Base-by-base conservation (phyloP, 78 protist species). In the Emiliania huxleyi region DNA sequence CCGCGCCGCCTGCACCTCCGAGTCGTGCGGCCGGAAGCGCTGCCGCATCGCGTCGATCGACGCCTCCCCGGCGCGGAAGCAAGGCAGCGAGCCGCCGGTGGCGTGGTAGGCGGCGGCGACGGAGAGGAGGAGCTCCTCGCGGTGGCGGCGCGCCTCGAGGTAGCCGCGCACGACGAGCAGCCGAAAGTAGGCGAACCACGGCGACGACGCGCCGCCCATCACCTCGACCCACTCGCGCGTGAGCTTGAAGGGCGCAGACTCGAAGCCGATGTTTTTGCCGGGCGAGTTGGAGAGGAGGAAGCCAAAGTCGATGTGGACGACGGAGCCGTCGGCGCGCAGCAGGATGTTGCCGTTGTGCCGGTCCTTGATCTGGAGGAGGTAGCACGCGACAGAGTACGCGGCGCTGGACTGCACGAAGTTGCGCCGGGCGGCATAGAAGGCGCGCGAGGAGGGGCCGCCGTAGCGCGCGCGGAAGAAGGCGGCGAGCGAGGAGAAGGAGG, bases 341-440 rank as follows among this genome's bases (percentile, higher is more conserved):
- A 96, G 89, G 35, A 96, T 96, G 79, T 96, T 96, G 18, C 97
- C 97, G 45, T 96, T 96, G 46, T 96, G 97, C 26, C 96, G 48
- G 87, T 97, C 98, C 48, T 97, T 97, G 96, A 97, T 95, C 85
- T 56, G 98, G 29, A 97, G 77, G 33, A 97, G 77, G 93, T 95
- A 97, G 35, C 93, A 94, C 26, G 95, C 90, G 75, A 97, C 92
- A 4, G 98, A 87, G 81, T 96, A 97, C 29, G 95, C 98, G 1
- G 98, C 97, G 49, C 94, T 38, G 33, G 90, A 56, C 71, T 96
- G 95, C 12, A 96, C 91, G 73, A 97, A 97, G 91, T 96, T 93
- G 21, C 93, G 43, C 38, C 94, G 96, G 33, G 97, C 97, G n/a
- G 33, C 1, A 22, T 56, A 29, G 90, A 91, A 96, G 33, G 23